Percentiles rank a stretch among this genome's conserved stretches.
These are phyloP conservation scores for Malassezia japonica DNA, from an alignment of 1,284 basidiomycete species.

Conservation along the genomic window DNA sequence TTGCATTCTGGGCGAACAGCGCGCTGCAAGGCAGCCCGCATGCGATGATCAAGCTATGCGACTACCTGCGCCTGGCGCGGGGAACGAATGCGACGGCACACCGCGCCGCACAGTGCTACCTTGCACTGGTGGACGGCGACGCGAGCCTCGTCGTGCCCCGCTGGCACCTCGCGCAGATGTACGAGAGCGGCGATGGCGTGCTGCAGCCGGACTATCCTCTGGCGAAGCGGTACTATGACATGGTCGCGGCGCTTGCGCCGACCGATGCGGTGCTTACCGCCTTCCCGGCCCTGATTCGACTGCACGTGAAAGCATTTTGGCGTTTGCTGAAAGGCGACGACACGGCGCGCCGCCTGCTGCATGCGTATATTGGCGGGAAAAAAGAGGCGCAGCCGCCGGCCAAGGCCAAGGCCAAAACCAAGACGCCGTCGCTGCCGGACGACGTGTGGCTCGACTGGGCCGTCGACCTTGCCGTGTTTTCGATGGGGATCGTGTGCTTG, in stretches of 20 bases:
- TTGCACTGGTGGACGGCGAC: neutral
- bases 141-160: neutral
- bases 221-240: slow-evolving; percentile 90
- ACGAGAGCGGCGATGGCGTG: slow-evolving; percentile 88
- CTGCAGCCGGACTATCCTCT: slow-evolving; percentile 73
- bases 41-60: slow-evolving; percentile 77
- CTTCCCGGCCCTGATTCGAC: slow-evolving; percentile 55
- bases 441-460: neutral
- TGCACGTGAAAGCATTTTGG: slow-evolving; percentile 77
- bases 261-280: slow-evolving; percentile 50
- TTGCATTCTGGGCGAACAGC: slow-evolving; percentile 87
- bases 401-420: no score
- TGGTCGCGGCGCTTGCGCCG: slow-evolving; percentile 63
- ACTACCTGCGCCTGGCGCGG: slow-evolving; percentile 56
- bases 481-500: neutral
- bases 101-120: neutral
- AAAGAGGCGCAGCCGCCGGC: neutral
- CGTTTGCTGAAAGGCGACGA: slow-evolving; percentile 32
- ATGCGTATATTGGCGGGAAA: neutral
- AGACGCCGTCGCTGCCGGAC: neutral
- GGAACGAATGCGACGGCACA: neutral
- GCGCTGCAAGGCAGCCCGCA: slow-evolving; percentile 89
- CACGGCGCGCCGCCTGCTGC: slow-evolving; percentile 3
- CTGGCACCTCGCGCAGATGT: slow-evolving; percentile 99
- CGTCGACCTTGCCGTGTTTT: slow-evolving; percentile 5